These are phyloP conservation scores for Suillus sp. DNA, from an alignment of 768 basidiomycete species.

Conservation along the genomic window DNA sequence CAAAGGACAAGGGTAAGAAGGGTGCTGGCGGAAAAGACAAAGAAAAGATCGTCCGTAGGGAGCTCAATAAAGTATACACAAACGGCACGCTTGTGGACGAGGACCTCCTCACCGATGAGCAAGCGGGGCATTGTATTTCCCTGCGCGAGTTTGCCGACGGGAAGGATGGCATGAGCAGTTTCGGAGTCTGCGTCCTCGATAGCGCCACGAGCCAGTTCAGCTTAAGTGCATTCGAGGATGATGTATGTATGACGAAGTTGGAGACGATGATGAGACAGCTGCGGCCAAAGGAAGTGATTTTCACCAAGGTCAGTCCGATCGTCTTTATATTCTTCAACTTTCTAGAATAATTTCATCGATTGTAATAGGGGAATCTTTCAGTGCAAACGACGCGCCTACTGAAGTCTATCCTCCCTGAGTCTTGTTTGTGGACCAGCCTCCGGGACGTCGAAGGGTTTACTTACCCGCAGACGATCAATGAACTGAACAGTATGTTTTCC, in stretches of 20 bases:
- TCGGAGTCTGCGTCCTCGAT: slow-evolving; percentile 91
- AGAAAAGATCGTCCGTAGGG: slow-evolving; percentile 91
- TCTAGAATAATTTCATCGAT: background rate
- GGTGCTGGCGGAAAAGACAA: slow-evolving; percentile 53
- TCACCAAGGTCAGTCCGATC: slow-evolving; percentile 67
- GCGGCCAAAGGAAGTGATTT: slow-evolving; percentile 87
- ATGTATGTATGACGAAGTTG: slow-evolving; percentile 86
- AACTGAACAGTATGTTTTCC: slow-evolving; percentile 69
- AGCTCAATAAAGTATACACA: slow-evolving; percentile 94
- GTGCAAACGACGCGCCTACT: slow-evolving; percentile 81
- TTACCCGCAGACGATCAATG: slow-evolving; percentile 68
- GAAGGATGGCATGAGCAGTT: slow-evolving; percentile 50
- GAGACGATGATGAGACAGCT: slow-evolving; percentile 94
- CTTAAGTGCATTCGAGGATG: slow-evolving; percentile 86
- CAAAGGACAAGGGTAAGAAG: slow-evolving; percentile 53
- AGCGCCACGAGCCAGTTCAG: slow-evolving; percentile 96
- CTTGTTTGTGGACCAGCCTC: slow-evolving; percentile 88
- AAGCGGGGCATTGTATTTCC: slow-evolving; percentile 93
- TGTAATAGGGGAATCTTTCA: slow-evolving; percentile 76
- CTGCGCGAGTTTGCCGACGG: slow-evolving; percentile 60
- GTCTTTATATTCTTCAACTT: background rate
- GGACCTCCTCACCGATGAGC: slow-evolving; percentile 85
- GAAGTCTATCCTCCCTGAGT: slow-evolving; percentile 75
- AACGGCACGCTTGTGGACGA: slow-evolving; percentile 95
- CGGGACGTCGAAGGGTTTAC: slow-evolving; percentile 80